Base-by-base conservation (phyloP, 2,329 filamentous ascomycete species). In the Penicillium frequentans region DNA sequence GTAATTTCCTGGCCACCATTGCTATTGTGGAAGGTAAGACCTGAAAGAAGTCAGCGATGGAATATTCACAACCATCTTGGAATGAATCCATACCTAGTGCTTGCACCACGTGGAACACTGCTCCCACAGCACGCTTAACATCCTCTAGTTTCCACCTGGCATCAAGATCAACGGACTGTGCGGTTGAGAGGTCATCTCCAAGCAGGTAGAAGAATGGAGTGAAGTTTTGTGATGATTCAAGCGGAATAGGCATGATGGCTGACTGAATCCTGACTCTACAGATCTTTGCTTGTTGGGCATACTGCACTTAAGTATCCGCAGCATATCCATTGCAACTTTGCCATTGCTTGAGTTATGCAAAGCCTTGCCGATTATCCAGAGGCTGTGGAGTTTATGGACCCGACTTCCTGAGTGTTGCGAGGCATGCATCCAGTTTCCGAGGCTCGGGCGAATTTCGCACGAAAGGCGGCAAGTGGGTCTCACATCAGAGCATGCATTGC, bases 1-100 rank as follows among this genome's bases (percentile, higher is more conserved):
- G 11, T 45, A 9, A 69, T 50, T 6, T 68, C 63, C 5, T 61
- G 23, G 14, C 58, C 44, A n/a, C 64, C 26, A 2, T 11, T 29
- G 8, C 9, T 4, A 26, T 47, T 29, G 24, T 47, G 26, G 26
- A 47, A 31, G n/a, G 44, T 47, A 6, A 47, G 23, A 27, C 44
- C 44, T 47, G 8, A n/a, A 29, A 47, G 16, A 8, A 31, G 44
- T 27, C 14, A 47, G 44, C 26, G 23, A 47, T 13, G 4, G 9
- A 29, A 23, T 47, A 13, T 27, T 26, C 0, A 26, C 7, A 27
- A 11, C 26, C 13, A 9, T 3, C 3, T 19, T 47, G 13, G 16
- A 19, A 19, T 26, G 16, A 26, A 47, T n/a, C 26, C 14, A 4
- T 19, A 47, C 44, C 44, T n/a, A 29, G 23, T 47, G 44, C 14